A percentile compares a stretch with the other conserved stretches of the same genome.
phyloP scores from a whole-genome alignment of 2,329 filamentous ascomycete species.

The Curvularia sp. region DNA sequence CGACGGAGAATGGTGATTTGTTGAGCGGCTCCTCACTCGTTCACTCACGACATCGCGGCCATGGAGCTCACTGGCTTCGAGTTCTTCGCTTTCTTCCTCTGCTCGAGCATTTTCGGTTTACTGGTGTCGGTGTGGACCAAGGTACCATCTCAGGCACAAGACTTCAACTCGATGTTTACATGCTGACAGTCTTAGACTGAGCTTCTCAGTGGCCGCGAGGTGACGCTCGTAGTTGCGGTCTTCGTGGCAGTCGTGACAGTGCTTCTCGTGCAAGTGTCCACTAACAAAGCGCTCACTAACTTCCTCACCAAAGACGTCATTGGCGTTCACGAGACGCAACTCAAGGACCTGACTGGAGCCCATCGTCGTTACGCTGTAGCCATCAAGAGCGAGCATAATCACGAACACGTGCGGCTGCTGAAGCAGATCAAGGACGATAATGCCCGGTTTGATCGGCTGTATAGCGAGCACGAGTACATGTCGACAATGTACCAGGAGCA shows the following conservation, averaged over 20 bases:
- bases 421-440: conserved; percentile 9
- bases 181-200: conserved; percentile 14
- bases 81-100: conserved; percentile 19
- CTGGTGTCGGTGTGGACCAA: conserved; percentile 10
- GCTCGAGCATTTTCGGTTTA: conserved; percentile 16
- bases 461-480: conserved; percentile 26
- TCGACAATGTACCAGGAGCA: conserved; percentile 23
- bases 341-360: conserved; percentile 17
- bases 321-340: conserved; percentile 12
- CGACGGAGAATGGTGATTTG: neutral
- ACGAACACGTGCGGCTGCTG: conserved; percentile 11
- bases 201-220: conserved; percentile 17
- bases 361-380: conserved; percentile 15
- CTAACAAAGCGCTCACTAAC: conserved; percentile 2
- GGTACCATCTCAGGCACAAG: neutral
- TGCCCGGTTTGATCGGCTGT: conserved; percentile 17
- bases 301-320: conserved; percentile 10
- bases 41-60: neutral
- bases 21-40: neutral
- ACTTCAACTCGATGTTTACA: neutral
- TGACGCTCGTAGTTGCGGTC: conserved; percentile 17
- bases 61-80: conserved; percentile 21
- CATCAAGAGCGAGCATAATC: conserved; percentile 16
- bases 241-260: conserved; percentile 8
- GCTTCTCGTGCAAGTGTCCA: conserved; percentile 3